Evolutionary conservation across 768 basidiomycete genomes (phyloP).

Genomic region (Lactarius tabidus): DNA sequence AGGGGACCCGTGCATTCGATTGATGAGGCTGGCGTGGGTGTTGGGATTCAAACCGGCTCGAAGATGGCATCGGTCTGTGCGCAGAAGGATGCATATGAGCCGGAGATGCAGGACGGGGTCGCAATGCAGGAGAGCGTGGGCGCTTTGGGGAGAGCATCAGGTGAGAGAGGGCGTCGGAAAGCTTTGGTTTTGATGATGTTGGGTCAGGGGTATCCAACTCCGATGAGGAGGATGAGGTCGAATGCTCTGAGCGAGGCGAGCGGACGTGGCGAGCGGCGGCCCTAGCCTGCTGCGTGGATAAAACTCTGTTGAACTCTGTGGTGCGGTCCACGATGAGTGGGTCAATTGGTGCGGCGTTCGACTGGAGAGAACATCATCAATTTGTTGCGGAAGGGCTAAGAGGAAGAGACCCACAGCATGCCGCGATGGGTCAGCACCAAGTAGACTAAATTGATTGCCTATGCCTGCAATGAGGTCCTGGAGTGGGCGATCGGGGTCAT

Average conservation of each 20-base stretch:
- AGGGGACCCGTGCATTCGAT: slow-evolving; percentile 4
- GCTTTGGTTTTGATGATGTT: slow-evolving; percentile 49
- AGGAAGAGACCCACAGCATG: slow-evolving; percentile 39
- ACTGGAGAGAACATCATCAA: slow-evolving; percentile 18
- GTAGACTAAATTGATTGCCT: slow-evolving; percentile 51
- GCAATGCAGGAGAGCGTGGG: slow-evolving; percentile 41
- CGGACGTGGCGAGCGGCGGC: slow-evolving; percentile 39
- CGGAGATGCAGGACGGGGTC: slow-evolving; percentile 11
- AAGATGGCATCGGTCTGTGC: neutral
- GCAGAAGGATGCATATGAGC: neutral
- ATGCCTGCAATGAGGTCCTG: slow-evolving; percentile 66
- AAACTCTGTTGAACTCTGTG: slow-evolving; percentile 55
- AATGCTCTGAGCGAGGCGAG: slow-evolving; percentile 45
- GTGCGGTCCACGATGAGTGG: slow-evolving; percentile 60
- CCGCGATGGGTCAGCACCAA: slow-evolving; percentile 52
- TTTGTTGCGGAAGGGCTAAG: slow-evolving; percentile 2
- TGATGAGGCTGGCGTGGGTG: neutral
- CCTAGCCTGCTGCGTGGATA: slow-evolving; percentile 50
- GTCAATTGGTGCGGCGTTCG: slow-evolving; percentile 41
- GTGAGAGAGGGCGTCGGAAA: slow-evolving; percentile 66
- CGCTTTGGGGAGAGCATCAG: slow-evolving; percentile 75
- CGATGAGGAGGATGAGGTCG: slow-evolving; percentile 44
- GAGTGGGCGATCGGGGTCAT: slow-evolving; percentile 79
- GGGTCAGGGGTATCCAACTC: slow-evolving; percentile 43
- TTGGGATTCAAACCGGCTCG: neutral